These are phyloP conservation scores for Canariomyces notabilis DNA, from an alignment of 2,329 filamentous ascomycete species.

Conservation along the genomic window DNA sequence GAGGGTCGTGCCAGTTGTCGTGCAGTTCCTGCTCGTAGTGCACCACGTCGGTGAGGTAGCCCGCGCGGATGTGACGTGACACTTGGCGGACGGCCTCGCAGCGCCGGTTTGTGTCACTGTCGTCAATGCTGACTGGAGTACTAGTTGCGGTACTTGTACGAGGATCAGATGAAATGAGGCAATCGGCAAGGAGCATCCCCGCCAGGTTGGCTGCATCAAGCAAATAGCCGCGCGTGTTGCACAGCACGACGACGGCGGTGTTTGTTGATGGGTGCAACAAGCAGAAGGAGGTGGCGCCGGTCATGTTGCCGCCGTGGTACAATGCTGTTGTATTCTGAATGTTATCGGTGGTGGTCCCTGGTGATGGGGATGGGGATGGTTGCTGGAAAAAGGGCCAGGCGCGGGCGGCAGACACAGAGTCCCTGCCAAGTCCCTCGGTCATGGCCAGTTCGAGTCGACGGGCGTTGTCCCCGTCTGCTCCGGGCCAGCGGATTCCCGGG, in stretches of 20 bases:
- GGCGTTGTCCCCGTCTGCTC: constrained; percentile 15
- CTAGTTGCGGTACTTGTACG: too few species aligned
- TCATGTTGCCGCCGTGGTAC: constrained; percentile 18
- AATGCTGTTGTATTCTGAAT: too few species aligned
- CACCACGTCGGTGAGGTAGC: constrained; percentile 4
- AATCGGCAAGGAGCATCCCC: constrained; percentile 15
- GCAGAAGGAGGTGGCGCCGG: constrained; percentile 13
- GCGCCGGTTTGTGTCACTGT: too few species aligned
- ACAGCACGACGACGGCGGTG: constrained; percentile 10
- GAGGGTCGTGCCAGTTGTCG: neutral
- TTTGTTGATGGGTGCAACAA: neutral
- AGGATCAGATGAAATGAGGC: neutral
- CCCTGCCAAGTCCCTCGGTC: neutral
- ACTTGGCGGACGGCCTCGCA: neutral
- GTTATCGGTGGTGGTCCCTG: neutral
- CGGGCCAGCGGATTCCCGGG: constrained; percentile 7
- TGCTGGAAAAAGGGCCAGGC: constrained; percentile 5
- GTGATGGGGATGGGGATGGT: neutral
- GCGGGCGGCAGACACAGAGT: neutral
- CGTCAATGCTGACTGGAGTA: too few species aligned
- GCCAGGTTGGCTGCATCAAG: constrained; percentile 13
- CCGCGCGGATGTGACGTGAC: neutral
- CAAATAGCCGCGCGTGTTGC: constrained; percentile 13
- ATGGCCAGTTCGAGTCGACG: constrained; percentile 2
- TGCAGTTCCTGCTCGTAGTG: constrained; percentile 1